These are phyloP conservation scores for Strobilomyces confusus DNA, from an alignment of 768 basidiomycete genomes.

Conservation along the genomic window DNA sequence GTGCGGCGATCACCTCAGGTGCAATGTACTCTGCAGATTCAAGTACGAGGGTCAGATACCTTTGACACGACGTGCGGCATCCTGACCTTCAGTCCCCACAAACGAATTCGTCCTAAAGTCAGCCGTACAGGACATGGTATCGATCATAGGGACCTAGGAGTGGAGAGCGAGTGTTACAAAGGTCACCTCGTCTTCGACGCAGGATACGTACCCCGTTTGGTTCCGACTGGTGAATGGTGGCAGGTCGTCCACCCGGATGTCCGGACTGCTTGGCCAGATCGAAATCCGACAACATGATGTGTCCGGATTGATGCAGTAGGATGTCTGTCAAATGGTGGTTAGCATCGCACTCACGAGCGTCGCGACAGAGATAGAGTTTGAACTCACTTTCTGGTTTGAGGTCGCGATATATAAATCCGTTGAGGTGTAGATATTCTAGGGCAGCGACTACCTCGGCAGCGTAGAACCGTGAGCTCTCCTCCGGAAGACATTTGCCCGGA, in stretches of 20 bases:
- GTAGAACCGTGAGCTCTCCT: conserved; percentile 95
- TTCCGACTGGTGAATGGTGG: conserved; percentile 79
- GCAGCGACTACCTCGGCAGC: conserved; percentile 98
- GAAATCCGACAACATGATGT: conserved; percentile 99
- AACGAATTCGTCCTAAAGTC: conserved; percentile 99
- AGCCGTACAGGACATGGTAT: conserved; percentile 95
- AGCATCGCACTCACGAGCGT: neutral
- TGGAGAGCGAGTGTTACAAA: conserved; percentile 5
- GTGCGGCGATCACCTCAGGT: conserved; percentile 95
- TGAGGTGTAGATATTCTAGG: conserved; percentile 96
- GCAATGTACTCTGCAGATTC: conserved; percentile 86
- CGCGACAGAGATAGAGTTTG: conserved; percentile 9
- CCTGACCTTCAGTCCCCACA: conserved; percentile 94
- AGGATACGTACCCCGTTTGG: conserved; percentile 73
- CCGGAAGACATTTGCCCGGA: conserved; percentile 94
- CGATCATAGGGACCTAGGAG: conserved; percentile 80
- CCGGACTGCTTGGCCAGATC: conserved; percentile 96
- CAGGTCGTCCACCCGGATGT: conserved; percentile 81
- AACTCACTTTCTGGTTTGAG: conserved; percentile 97
- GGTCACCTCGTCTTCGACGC: neutral
- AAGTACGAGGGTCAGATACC: conserved; percentile 16
- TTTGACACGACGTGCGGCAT: conserved; percentile 9
- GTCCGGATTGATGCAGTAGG: conserved; percentile 93
- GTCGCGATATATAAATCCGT: conserved; percentile 99
- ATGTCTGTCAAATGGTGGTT: conserved; percentile 68